Evolutionary conservation across 441 rosid species (phyloP).

Genomic region (Populus hybrid): DNA sequence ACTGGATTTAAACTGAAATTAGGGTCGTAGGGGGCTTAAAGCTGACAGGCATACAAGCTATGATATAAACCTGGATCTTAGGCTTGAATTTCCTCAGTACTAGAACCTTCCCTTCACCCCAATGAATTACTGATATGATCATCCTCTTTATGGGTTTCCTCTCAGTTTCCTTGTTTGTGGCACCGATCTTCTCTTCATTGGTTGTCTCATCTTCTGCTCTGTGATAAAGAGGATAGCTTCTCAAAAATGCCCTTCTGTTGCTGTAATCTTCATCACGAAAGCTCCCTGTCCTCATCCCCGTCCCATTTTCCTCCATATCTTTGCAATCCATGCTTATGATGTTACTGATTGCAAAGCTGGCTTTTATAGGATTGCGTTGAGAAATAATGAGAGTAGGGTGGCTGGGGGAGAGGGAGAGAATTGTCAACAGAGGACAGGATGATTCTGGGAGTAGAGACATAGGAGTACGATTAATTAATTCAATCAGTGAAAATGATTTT

Average conservation of each 20-base stretch:
- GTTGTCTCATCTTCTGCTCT: conserved; percentile 26
- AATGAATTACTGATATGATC: conserved; percentile 28
- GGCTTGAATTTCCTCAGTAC: conserved; percentile 42
- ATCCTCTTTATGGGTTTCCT: conserved; percentile 36
- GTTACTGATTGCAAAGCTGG: background rate
- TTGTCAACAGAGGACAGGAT: background rate
- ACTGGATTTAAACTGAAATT: conserved; percentile 27
- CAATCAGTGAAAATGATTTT: background rate
- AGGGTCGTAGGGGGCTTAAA: conserved; percentile 27
- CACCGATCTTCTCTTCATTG: conserved; percentile 12
- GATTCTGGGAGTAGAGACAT: background rate
- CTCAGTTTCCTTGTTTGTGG: conserved; percentile 3
- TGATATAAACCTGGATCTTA: conserved; percentile 31
- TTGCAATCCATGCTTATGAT: background rate
- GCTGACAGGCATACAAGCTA: conserved; percentile 35
- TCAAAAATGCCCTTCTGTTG: conserved; percentile 46
- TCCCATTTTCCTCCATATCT: conserved; percentile 2
- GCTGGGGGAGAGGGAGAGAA: background rate
- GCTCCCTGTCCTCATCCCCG: conserved; percentile 23
- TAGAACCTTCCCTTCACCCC: conserved; percentile 42
- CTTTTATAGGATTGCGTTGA: background rate
- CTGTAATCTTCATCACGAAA: conserved; percentile 40
- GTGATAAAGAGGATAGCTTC: conserved; percentile 57
- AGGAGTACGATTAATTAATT: background rate
- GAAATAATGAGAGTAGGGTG: background rate